Evolutionary conservation across 306 rosid species (phyloP), one percentile per base, ranked within the genome.

Genomic region (Argentina anserina): DNA sequence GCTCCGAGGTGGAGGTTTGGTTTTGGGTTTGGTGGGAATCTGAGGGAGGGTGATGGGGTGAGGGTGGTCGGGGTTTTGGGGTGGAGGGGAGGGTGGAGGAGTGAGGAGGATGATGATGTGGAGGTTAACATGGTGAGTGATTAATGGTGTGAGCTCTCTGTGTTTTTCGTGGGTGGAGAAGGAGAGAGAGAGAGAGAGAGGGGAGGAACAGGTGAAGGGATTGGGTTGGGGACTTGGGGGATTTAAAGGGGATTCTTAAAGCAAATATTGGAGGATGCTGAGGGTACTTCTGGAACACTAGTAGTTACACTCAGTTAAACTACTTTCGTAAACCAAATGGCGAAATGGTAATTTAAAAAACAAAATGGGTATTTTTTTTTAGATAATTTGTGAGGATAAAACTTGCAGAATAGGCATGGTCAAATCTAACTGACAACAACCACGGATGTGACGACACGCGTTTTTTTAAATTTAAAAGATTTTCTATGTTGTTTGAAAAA

Each of bases 101-200:
- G 53, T 5, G 66, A 53, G 10, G 63, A 34, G 3, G 62, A 70
- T 2, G 64, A 23, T 8, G 64, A 52, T 20, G 74, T 41, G 9
- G 69, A 26, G 53, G 70, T 69, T 23, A 70, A 70, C 74, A 52
- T 34, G 74, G 74, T 37, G 58, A 21, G 74, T 37, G 58, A 21
- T 46, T 46, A 18, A 46, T 46, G 52, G 21, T 39, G 52, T 46
- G 58, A 15, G 39, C 43, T 50, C 29, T 50, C 15, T 67, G 21
- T 69, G 33, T 9, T 14, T 49, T 52, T 36, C n/a, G 25, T 53
- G 37, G 34, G 64, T 36, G 49, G 63, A 47, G 53, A 47, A 3
- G 1, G 21, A 40, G 13, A 40, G n/a, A n/a, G n/a, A 33, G 42
- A 67, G 72, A 45, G 40, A 20, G 70, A 42, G 12, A 6, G 42